Conservation (phyloP, 495 filamentous ascomycete genomes). For the Penicillium paradoxum region DNA sequence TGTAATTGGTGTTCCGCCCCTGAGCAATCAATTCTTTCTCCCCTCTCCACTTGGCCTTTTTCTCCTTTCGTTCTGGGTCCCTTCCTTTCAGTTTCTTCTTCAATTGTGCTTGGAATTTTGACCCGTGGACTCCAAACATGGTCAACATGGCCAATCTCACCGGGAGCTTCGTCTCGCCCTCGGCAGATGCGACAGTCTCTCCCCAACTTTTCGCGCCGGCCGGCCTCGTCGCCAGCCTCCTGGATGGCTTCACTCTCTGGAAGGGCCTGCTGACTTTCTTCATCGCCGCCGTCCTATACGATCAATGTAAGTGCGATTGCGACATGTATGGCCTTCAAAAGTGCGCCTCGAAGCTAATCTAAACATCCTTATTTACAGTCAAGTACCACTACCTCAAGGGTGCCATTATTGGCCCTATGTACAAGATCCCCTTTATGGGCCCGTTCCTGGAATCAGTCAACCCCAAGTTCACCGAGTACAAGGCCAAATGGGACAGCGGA, state of each 20-base stretch:
- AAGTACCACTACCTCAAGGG: conserved; percentile 85
- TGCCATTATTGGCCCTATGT: conserved; percentile 72
- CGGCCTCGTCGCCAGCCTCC: conserved; percentile 39
- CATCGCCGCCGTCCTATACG: conserved; percentile 68
- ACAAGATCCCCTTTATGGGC: conserved; percentile 92
- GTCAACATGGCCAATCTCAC: conserved; percentile 57
- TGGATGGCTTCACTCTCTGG: conserved; percentile 57
- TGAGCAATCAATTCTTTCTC: conserved; percentile 17
- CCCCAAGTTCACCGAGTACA: conserved; percentile 86
- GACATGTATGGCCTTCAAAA: neutral
- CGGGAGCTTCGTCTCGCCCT: conserved; percentile 70
- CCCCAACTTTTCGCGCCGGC: conserved; percentile 40
- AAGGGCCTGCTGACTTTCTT: conserved; percentile 61
- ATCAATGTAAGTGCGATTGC: conserved; percentile 62
- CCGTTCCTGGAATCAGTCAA: conserved; percentile 90
- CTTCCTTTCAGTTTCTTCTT: neutral
- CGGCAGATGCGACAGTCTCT: conserved; percentile 60
- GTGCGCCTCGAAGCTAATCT: conserved; percentile 4
- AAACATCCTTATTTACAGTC: conserved; percentile 46
- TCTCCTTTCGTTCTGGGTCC: conserved; percentile 8
- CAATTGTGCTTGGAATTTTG: neutral
- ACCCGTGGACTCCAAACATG: neutral
- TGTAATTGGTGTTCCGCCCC: conserved; percentile 25
- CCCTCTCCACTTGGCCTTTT: conserved; percentile 15
- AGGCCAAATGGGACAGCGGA: conserved; percentile 87